Base-by-base conservation (phyloP, 2,329 filamentous ascomycete genomes). In the Niveomyces coronatus region DNA sequence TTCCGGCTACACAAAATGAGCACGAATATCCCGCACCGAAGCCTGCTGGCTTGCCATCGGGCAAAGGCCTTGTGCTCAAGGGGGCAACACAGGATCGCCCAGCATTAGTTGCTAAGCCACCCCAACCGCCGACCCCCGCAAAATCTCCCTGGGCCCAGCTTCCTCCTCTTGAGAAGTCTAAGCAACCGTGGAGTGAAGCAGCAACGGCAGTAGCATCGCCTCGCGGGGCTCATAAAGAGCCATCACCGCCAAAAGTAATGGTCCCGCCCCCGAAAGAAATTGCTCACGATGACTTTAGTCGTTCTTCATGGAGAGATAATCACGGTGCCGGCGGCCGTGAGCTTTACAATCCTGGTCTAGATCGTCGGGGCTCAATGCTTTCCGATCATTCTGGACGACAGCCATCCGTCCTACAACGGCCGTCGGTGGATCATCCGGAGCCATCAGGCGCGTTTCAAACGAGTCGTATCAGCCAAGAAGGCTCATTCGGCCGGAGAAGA, bases 101-200 rank as follows among this genome's bases (percentile, higher is more conserved):
- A 22, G 80, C 79, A 0, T 61, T 86, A 4, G 79, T 86, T 29
- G 72, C 82, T 8, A 88, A 87, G 53, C 79, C 80, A 13, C 74
- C 79, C 1, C 68, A 70, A 3, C 69, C 74, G 4, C 74, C 81
- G 8, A 70, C 78, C 1, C 82, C 86, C 1, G 73, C 79, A 18
- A 95, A 94, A 55, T 95, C 88, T 4, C 89, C 89, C 4, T 96
- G 89, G 89, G 89, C 89, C 17, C 56, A 81, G 23, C 63, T 96
- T 19, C 89, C 89, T 11, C 85, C 86, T 1, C 74, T 95, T 6
- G 86, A 94, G 9, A 89, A 81, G 54, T 74, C 82, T 1, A 77
- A 86, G 1, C 87, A 84, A 0, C 63, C 79, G 13, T 60, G 71
- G 6, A 68, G 79, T 43, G 83, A 85, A 37, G 50, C 66, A 27